Evolutionary conservation across 2,329 filamentous ascomycete species (phyloP), one percentile per base, ranked within the genome.

Genomic region (Sporothrix brasiliensis): DNA sequence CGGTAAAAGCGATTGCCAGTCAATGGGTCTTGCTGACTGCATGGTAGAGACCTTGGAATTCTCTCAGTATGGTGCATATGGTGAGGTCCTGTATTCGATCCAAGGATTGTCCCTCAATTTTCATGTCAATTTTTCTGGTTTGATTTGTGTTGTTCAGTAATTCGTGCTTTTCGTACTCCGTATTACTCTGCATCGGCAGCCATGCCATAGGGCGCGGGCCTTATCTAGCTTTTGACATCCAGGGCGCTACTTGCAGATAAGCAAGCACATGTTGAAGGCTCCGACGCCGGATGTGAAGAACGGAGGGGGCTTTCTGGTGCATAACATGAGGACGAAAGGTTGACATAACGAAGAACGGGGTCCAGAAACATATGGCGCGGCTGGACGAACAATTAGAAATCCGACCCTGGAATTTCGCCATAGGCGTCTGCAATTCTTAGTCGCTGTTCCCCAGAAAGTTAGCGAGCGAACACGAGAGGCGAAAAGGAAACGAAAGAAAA

Each of bases 301-400:
- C 58, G n/a, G n/a, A 60, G 39, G 39, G 44, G 13, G 44, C 19
- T 34, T n/a, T 14, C 2, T 4, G n/a, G 34, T 34, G 34, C 34
- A 34, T 34, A 34, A 9, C 34, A 34, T 5, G 34, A 34, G 34
- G 34, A 34, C 34, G 7, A 34, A 7, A 34, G 34, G 34, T 34
- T 34, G 34, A 1, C 34, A 63, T 39, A 10, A 27, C 24, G 21
- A 47, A n/a, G 30, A 47, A 5, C 7, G 39, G 21, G 13, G 24
- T 47, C n/a, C 54, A 9, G 3, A 58, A 58, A 47, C 58, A 65
- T 49, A 49, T 14, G 41, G 27, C 27, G 21, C 41, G 44, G 61
- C 61, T 52, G 24, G 21, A 39, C 44, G 4, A 52, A 52, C 24
- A 52, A 52, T 66, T 66, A 66, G 19, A 66, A 52, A 66, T 52